These are phyloP conservation scores for Aspergillus versicolor DNA, from an alignment of 2,329 filamentous ascomycete species.

Conservation along the genomic window DNA sequence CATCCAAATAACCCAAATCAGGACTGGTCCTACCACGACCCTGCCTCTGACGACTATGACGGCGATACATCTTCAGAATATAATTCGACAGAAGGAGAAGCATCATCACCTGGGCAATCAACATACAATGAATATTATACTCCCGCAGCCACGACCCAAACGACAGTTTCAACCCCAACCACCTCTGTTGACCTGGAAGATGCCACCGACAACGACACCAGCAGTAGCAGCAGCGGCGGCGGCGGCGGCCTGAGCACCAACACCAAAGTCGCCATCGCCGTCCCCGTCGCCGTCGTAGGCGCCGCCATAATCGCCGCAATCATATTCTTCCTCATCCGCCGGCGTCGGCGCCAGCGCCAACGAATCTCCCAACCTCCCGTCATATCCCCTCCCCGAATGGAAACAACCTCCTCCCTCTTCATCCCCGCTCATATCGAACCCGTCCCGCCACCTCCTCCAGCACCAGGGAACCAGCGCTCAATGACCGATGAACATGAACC, in stretches of 20 bases:
- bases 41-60: too few species aligned
- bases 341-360: conserved; percentile 21
- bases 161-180: neutral
- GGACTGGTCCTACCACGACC: too few species aligned
- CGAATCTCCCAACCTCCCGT: conserved; percentile 2
- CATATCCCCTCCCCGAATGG: conserved; percentile 4
- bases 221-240: neutral
- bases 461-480: neutral
- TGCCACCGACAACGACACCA: neutral
- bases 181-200: neutral
- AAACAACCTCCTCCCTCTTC: conserved; percentile 4
- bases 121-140: too few species aligned
- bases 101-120: too few species aligned
- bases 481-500: neutral
- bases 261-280: conserved; percentile 33
- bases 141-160: neutral
- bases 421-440: conserved; percentile 2
- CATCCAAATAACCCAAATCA: too few species aligned
- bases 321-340: conserved; percentile 26
- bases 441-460: neutral
- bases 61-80: too few species aligned
- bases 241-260: conserved; percentile 15
- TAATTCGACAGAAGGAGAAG: too few species aligned
- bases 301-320: conserved; percentile 24
- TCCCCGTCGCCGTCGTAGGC: conserved; percentile 33